Evolutionary conservation across 2,329 filamentous ascomycete genomes (phyloP).

Genomic region (Exophiala oligosperma): DNA sequence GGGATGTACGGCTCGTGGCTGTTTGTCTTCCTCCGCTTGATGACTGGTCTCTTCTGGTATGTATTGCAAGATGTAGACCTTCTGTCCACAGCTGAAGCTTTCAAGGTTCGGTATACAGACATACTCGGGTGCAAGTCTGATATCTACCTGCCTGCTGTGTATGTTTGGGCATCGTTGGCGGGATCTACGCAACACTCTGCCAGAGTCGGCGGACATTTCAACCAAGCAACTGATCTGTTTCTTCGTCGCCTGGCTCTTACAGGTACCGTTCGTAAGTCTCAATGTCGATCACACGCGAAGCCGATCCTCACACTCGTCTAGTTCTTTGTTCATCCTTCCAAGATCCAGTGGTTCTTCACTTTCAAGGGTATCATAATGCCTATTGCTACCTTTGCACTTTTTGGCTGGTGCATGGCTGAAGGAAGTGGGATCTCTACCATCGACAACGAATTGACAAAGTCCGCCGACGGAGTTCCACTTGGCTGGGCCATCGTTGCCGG

Average conservation of each 20-base stretch:
- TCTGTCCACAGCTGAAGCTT: background rate
- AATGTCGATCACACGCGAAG: background rate
- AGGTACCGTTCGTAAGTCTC: conserved; percentile 6
- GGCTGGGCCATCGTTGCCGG: conserved; percentile 2
- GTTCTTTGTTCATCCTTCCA: conserved; percentile 5
- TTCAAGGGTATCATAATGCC: conserved; percentile 4
- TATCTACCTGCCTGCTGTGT: conserved; percentile 5
- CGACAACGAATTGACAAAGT: background rate
- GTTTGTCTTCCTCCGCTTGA: conserved; percentile 4
- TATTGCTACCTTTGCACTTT: conserved; percentile 2
- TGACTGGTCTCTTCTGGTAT: conserved; percentile 8
- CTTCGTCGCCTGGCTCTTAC: conserved; percentile 2
- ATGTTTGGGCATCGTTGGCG: conserved; percentile 2
- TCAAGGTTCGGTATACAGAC: conserved; percentile 6
- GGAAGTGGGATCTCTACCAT: conserved; percentile 1
- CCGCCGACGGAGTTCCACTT: conserved; percentile 1
- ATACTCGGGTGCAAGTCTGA: conserved; percentile 3
- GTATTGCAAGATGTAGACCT: background rate
- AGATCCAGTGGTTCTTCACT: conserved; percentile 8
- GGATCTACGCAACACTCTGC: conserved; percentile 1
- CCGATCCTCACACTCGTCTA: background rate
- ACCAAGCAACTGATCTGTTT: conserved; percentile 6
- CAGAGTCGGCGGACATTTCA: conserved; percentile 1
- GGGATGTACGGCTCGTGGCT: conserved; percentile 4
- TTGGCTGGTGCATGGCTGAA: conserved; percentile 6